Evolutionary conservation across 2,329 filamentous ascomycete species (phyloP).

Genomic region (Fusarium secorum): DNA sequence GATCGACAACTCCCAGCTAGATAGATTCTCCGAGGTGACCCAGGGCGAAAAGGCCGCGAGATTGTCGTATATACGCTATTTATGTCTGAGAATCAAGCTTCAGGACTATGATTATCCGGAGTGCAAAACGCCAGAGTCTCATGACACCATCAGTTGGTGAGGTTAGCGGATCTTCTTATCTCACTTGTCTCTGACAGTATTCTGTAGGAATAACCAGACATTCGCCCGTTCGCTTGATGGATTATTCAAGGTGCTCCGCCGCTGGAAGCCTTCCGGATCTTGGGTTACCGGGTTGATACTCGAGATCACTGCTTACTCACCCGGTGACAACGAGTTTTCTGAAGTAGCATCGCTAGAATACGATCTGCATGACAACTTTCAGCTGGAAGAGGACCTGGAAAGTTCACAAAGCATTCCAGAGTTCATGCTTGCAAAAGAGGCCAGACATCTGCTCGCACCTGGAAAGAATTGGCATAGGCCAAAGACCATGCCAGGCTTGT

Average conservation of each 20-base stretch:
- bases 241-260: fast-evolving
- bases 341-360: fast-evolving
- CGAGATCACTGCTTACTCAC: background rate
- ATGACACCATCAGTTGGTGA: background rate
- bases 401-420: fast-evolving
- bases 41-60: background rate
- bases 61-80: background rate
- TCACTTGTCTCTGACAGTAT: fast-evolving
- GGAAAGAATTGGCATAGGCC: background rate
- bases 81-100: background rate
- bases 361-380: background rate
- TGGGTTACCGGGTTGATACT: background rate
- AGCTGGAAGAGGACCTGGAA: background rate
- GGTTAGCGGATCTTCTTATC: fast-evolving
- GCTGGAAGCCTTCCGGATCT: fast-evolving
- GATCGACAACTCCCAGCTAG: background rate
- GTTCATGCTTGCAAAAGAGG: fast-evolving
- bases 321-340: fast-evolving
- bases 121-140: background rate
- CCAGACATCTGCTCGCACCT: fast-evolving
- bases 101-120: background rate
- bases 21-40: fast-evolving
- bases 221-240: fast-evolving
- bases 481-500: fast-evolving
- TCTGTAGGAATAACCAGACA: background rate